phyloP scores from a whole-genome alignment of 306 rosid species.

The Acacia acuminata region DNA sequence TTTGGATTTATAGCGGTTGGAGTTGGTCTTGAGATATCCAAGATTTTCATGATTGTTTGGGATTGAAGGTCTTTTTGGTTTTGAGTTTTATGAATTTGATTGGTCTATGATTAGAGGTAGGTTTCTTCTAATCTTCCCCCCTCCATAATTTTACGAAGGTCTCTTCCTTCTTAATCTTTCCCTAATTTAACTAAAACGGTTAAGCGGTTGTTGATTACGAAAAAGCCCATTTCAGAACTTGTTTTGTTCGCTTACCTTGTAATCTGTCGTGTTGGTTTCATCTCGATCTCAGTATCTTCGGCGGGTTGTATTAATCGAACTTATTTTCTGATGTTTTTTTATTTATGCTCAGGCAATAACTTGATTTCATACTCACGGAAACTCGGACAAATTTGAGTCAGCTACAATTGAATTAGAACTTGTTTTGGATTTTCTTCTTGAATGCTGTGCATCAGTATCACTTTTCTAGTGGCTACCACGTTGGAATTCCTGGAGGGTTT shows the following conservation, averaged over 20 bases:
- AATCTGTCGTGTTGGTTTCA: conserved; percentile 1
- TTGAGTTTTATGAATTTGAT: conserved; percentile 12
- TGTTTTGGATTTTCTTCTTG: conserved; percentile 30
- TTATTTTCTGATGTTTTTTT: conserved; percentile 3
- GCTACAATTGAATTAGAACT: background rate
- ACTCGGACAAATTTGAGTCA: conserved; percentile 3
- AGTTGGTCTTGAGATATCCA: conserved; percentile 3
- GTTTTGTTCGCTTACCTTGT: conserved; percentile 15
- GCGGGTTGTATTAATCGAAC: conserved; percentile 18
- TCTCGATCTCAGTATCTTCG: background rate
- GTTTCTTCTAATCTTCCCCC: conserved; percentile 5
- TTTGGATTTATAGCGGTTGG: conserved; percentile 31
- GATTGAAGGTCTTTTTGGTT: conserved; percentile 25
- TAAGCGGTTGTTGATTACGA: conserved; percentile 25
- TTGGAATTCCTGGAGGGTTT: conserved; percentile 31
- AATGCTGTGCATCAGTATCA: conserved; percentile 51
- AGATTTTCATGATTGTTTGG: conserved; percentile 12
- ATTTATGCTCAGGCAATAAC: background rate
- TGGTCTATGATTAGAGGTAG: conserved; percentile 31
- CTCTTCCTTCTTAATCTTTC: background rate
- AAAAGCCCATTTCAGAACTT: background rate
- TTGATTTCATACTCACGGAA: background rate
- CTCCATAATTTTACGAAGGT: background rate
- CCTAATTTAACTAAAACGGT: conserved; percentile 26
- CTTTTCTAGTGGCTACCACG: conserved; percentile 21